Evolutionary conservation across 2,329 filamentous ascomycete genomes (phyloP), one percentile per base, ranked within the genome.

Genomic region (Fusarium heterosporum): DNA sequence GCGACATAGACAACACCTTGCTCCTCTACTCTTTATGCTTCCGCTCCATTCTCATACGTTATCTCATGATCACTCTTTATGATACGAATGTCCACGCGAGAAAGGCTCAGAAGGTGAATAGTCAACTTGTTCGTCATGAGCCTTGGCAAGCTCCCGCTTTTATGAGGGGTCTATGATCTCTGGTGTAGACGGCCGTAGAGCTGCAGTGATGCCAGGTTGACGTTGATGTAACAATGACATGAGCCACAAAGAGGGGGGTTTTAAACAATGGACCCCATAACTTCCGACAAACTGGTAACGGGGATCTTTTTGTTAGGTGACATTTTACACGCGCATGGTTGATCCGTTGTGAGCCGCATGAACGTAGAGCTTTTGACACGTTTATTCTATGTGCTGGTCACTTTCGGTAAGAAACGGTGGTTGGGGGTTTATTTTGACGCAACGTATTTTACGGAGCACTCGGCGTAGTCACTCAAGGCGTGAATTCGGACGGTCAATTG

Each of bases 201-300:
- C 47, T 25, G 10, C 22, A 40, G 19, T 61, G 58, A 5, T 47
- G 67, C 17, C 58, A 30, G 8, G 61, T 67, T 0, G 73, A 73
- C 22, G 72, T 73, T 4, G 74, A 73, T 2, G 72, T 76, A 6
- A 76, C 76, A 22, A 78, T 72, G 6, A 71, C 72, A 5, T 72
- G 60, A 3, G 73, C 76, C 0, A 75, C 75, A 14, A 73, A 61
- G 13, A 48, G 17, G 66, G 68, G 3, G 78, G 19, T 79, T 66
- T 62, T 79, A 74, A 7, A 80, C 73, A 2, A 74, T 61, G 59
- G 73, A 72, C 2, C 78, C 79, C 12, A 80, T 76, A 2, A 74
- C 76, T 4, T 78, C 78, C 7, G 73, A 74, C 3, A 75, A 76
- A 6, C 74, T 77, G 13, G 77, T 78, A 25, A 80, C 61, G 10